Evolutionary conservation across 345 rosid genomes (phyloP).

Genomic region (Hypericum androsaemum): DNA sequence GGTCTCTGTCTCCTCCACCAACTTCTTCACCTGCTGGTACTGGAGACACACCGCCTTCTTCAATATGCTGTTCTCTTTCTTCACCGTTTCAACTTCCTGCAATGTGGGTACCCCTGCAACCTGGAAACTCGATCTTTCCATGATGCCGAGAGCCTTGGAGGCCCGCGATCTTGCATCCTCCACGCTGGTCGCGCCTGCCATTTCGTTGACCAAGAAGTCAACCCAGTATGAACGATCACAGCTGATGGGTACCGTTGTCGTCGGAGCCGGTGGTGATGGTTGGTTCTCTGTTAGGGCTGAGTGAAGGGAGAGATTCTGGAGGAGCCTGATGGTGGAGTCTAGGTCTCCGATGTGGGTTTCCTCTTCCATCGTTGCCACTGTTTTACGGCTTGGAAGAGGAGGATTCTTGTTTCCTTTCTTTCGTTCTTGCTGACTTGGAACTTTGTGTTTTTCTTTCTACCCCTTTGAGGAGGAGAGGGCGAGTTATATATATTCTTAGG

Average conservation of each 20-base stretch:
- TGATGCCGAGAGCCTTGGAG: not conserved
- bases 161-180: constrained; percentile 13
- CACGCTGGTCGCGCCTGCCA: constrained; percentile 10
- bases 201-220: constrained; percentile 11
- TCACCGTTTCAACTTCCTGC: not conserved
- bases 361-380: too few relatives aligned
- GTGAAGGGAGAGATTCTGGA: too few relatives aligned
- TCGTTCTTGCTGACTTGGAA: too few relatives aligned
- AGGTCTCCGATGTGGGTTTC: too few relatives aligned
- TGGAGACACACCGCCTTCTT: constrained; percentile 3
- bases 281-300: too few relatives aligned
- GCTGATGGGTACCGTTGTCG: not conserved
- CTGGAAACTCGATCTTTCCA: not conserved
- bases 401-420: too few relatives aligned
- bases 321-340: too few relatives aligned
- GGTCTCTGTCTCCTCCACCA: not conserved
- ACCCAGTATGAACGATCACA: constrained; percentile 2
- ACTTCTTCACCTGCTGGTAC: constrained; percentile 1
- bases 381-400: too few relatives aligned
- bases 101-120: not conserved
- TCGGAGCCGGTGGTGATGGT: too few relatives aligned
- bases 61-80: constrained; percentile 8
- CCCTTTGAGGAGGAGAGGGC: too few relatives aligned
- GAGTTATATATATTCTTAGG: too few relatives aligned
- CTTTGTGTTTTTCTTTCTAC: too few relatives aligned